These are phyloP conservation scores for Withania somnifera DNA, from an alignment of 305 asterid genomes.

Conservation along the genomic window DNA sequence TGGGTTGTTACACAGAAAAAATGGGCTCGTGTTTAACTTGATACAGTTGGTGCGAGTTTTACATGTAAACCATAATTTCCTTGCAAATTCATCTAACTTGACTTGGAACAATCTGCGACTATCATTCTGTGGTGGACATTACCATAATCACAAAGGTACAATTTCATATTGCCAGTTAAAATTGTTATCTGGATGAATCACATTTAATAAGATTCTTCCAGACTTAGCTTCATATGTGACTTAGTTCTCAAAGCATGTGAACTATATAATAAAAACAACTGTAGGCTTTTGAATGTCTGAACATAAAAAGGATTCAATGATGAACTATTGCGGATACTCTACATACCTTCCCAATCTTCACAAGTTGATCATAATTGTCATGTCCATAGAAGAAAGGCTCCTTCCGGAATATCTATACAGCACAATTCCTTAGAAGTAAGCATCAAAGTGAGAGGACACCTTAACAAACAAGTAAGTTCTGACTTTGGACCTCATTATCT, in stretches of 20 bases:
- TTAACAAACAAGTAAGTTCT: not conserved
- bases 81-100: not conserved
- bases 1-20: not conserved
- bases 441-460: slow-evolving; percentile 11
- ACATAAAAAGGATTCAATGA: not conserved
- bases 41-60: not conserved
- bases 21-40: not conserved
- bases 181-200: not conserved
- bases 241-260: not conserved
- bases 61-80: not conserved
- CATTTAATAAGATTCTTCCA: not conserved
- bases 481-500: not conserved
- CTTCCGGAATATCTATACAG: slow-evolving; percentile 67
- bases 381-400: slow-evolving; percentile 86
- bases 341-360: slow-evolving; percentile 75
- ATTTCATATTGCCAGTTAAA: not conserved
- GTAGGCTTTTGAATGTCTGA: not conserved
- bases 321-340: not conserved
- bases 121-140: not conserved
- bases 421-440: slow-evolving; percentile 19
- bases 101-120: not conserved
- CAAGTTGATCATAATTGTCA: slow-evolving; percentile 74
- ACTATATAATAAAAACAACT: not conserved
- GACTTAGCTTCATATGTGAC: not conserved
- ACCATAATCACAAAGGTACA: not conserved